phyloP scores from a whole-genome alignment of 495 filamentous ascomycete genomes.

The Chaetomidium leptoderma region DNA sequence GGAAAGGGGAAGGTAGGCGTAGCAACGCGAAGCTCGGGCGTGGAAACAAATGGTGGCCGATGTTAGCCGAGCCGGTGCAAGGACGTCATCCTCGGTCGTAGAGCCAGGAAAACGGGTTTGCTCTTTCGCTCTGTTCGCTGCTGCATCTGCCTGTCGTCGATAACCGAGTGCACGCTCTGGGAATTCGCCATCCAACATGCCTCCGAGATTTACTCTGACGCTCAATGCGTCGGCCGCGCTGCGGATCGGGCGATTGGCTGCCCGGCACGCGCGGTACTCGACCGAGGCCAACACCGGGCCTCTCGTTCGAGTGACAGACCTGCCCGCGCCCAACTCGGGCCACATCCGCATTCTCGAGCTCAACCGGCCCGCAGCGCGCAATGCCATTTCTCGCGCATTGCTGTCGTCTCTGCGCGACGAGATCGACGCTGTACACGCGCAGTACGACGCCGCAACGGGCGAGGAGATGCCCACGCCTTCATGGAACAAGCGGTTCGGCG shows the following conservation, averaged over 20 bases:
- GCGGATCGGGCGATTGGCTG: constrained; percentile 9
- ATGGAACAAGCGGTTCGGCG: constrained; percentile 38
- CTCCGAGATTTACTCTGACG: constrained; percentile 7
- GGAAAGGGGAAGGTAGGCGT: background rate
- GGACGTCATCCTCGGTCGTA: constrained; percentile 12
- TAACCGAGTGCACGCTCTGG: too few species aligned
- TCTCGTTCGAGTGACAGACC: constrained; percentile 62
- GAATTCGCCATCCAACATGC: constrained; percentile 18
- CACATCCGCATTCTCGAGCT: constrained; percentile 84
- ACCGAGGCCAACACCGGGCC: constrained; percentile 38
- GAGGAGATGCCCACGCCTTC: constrained; percentile 38
- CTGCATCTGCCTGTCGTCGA: too few species aligned
- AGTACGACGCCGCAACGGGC: constrained; percentile 56
- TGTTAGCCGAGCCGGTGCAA: constrained; percentile 1
- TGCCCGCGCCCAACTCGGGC: constrained; percentile 76
- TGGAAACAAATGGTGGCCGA: background rate
- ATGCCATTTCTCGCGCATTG: constrained; percentile 79
- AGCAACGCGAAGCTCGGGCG: background rate
- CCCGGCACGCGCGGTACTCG: constrained; percentile 27
- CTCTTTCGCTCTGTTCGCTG: too few species aligned
- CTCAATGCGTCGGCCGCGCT: constrained; percentile 7
- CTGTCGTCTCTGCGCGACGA: constrained; percentile 65
- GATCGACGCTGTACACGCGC: constrained; percentile 61
- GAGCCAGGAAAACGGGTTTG: too few species aligned
- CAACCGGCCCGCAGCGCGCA: constrained; percentile 76